Percentiles rank a stretch among this genome's conserved stretches.
Evolutionary conservation across 345 rosid species (phyloP).

Genomic region (Limnanthes douglasii): DNA sequence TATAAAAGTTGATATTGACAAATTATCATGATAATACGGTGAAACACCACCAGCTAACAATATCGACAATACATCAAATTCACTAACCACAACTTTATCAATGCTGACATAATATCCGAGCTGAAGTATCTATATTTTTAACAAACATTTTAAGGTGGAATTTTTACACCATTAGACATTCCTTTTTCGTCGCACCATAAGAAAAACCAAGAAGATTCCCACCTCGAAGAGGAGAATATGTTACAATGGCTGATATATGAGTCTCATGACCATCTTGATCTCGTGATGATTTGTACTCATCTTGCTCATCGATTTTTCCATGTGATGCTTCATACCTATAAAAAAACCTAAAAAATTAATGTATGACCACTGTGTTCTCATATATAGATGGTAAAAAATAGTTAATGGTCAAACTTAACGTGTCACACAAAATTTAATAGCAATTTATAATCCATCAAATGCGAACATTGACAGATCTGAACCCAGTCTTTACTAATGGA

Average conservation of each 20-base stretch:
- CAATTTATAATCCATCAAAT: too few relatives aligned
- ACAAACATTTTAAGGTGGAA: constrained; percentile 43
- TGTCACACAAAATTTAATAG: too few relatives aligned
- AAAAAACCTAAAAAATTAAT: too few relatives aligned
- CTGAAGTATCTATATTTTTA: constrained; percentile 33
- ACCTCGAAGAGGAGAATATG: constrained; percentile 22
- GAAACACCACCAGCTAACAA: constrained; percentile 41
- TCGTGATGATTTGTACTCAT: constrained; percentile 40
- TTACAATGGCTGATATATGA: constrained; percentile 43
- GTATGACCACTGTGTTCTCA: too few relatives aligned
- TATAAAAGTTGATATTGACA: constrained; percentile 38
- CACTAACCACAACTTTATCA: constrained; percentile 36
- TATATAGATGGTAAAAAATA: too few relatives aligned
- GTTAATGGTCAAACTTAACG: too few relatives aligned
- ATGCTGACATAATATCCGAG: constrained; percentile 42
- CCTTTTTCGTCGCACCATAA: constrained; percentile 37
- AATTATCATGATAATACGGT: constrained; percentile 20
- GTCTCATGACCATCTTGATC: constrained; percentile 48
- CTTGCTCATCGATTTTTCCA: constrained; percentile 21
- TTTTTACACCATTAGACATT: constrained; percentile 38
- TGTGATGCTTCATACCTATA: constrained; percentile 29
- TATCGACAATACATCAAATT: too few relatives aligned
- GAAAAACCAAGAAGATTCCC: constrained; percentile 40
- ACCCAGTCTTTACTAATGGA: too few relatives aligned
- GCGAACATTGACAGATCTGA: too few relatives aligned